phyloP scores from a whole-genome alignment of 164 flowering plant genomes.

The Vitis riparia region DNA sequence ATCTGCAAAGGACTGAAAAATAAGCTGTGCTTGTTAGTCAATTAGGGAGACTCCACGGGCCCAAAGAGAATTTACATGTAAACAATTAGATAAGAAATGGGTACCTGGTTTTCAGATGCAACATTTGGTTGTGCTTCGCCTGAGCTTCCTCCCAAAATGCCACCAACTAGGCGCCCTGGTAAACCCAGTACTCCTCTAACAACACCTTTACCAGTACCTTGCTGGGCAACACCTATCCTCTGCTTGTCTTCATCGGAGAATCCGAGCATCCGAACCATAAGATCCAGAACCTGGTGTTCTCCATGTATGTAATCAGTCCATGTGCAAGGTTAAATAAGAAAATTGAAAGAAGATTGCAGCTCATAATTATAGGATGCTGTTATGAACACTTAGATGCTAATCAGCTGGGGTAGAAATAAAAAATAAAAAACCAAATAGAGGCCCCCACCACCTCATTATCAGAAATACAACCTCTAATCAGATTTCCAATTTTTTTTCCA shows the following conservation, averaged over 20 bases:
- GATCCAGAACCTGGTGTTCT: constrained; percentile 82
- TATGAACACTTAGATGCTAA: too few relatives aligned
- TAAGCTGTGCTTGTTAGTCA: not conserved
- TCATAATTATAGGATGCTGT: too few relatives aligned
- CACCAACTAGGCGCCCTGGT: constrained; percentile 97
- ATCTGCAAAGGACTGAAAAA: constrained; percentile 90
- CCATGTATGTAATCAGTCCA: constrained; percentile 6
- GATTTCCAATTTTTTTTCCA: too few relatives aligned
- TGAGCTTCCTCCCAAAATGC: constrained; percentile 82
- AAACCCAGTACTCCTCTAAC: constrained; percentile 95
- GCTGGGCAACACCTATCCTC: constrained; percentile 89
- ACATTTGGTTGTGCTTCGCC: constrained; percentile 38
- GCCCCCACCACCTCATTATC: too few relatives aligned
- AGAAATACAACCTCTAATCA: too few relatives aligned
- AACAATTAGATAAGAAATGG: not conserved
- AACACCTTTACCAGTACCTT: constrained; percentile 92
- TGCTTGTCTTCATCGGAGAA: constrained; percentile 96
- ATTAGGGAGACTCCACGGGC: too few relatives aligned
- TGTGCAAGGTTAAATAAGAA: not conserved
- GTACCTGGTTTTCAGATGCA: constrained; percentile 80
- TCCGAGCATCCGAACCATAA: constrained; percentile 96
- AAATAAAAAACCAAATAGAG: too few relatives aligned
- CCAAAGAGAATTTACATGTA: not conserved
- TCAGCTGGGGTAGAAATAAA: too few relatives aligned
- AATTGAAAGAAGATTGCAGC: too few relatives aligned